Base-by-base conservation (phyloP, 345 rosid species). In the Erodium maritimum region DNA sequence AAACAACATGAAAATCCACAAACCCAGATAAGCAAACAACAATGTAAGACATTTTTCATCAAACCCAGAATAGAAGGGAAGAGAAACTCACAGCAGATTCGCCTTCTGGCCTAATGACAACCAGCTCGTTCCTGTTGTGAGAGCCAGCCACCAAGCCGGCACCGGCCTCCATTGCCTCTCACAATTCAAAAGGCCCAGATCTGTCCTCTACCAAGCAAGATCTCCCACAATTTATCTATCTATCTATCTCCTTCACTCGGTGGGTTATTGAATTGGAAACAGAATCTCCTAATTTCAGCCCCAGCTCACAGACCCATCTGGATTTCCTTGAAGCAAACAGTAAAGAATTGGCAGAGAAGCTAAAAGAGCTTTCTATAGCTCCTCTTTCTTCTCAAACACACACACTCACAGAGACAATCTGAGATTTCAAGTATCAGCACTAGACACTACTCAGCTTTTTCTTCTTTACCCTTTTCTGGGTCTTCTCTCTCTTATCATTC, bases 131-230 rank as follows among this genome's bases (percentile, higher is more conserved):
- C 61, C 63, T 67, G 66, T 68, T 65, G 62, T 80, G 82, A 64
- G 85, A 71, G n/a, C 85, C 82, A 21, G 78, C 82, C 5, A 80
- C 80, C 57, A 80, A 57, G 22, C 82, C 82, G 17, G 65, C 61
- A 17, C 63, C 55, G 23, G 42, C 77, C 67, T 77, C 72, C 80
- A 75, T 75, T 65, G 19, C 2, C 25, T 19, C n/a, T 23, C 13
- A 29, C 29, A 54, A 19, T 55, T 24, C 11, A 1, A 21, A 17
- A 5, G 25, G 10, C 37, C 20, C 23, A 17, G 17, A 1, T 24
- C 52, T 21, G 54, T 25, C 18, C 17, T 18, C 29, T n/a, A 33
- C 1, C 14, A 17, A 2, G 25, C 65, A 18, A 55, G n/a, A 33
- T 62, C 22, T 18, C 16, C 21, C 17, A 19, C 48, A 53, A n/a